phyloP scores from a whole-genome alignment of 164 flowering plant genomes.

The Warburgia ugandensis region DNA sequence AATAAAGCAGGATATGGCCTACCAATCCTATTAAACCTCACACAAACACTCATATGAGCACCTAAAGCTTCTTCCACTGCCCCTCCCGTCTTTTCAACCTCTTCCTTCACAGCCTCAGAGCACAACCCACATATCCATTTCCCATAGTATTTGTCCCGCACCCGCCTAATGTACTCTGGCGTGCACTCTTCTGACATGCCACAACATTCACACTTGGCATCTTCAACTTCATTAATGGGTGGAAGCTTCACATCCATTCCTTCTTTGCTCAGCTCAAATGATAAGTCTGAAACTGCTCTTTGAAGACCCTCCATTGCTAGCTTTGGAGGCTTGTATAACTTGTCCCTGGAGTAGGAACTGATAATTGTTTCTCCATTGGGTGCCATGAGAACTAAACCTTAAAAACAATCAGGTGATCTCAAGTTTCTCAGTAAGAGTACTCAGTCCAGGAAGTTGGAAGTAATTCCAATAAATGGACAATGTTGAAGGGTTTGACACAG shows the following conservation, averaged over 20 bases:
- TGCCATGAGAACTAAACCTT: constrained; percentile 31
- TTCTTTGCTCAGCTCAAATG: constrained; percentile 49
- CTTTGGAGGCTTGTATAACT: constrained; percentile 37
- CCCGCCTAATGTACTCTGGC: constrained; percentile 40
- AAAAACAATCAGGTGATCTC: too few relatives aligned
- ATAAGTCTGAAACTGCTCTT: constrained; percentile 58
- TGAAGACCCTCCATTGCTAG: constrained; percentile 46
- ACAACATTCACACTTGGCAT: constrained; percentile 81
- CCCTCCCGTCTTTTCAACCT: constrained; percentile 60
- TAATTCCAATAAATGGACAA: too few relatives aligned
- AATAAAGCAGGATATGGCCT: constrained; percentile 53
- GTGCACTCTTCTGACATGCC: constrained; percentile 81
- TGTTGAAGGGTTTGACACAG: background rate
- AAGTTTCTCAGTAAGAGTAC: too few relatives aligned
- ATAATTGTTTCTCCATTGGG: constrained; percentile 54
- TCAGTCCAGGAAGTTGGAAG: too few relatives aligned
- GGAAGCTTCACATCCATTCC: constrained; percentile 25
- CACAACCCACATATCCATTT: constrained; percentile 70
- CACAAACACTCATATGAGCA: constrained; percentile 57
- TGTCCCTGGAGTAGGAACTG: constrained; percentile 17
- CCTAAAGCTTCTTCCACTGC: constrained; percentile 51
- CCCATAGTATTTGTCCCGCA: constrained; percentile 46
- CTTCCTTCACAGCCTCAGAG: constrained; percentile 63
- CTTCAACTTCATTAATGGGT: constrained; percentile 59
- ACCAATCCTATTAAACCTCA: constrained; percentile 50